Percentiles rank a stretch among this genome's conserved stretches.
Evolutionary conservation across 805 yeast genomes (phyloP).

Genomic region (Scheffersomyces ergatensis): DNA sequence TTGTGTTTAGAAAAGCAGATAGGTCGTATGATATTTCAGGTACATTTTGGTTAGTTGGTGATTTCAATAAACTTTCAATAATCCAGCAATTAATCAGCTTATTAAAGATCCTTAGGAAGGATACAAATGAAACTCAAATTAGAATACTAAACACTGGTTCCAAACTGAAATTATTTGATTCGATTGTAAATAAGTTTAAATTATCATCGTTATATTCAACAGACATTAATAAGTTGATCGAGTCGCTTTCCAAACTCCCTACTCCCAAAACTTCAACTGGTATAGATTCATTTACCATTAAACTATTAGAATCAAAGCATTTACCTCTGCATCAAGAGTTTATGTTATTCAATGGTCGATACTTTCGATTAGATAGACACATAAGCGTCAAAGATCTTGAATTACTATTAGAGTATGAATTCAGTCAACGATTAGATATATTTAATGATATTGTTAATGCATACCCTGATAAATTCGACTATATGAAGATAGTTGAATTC

Average conservation of each 20-base stretch:
- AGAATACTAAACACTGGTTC: constrained; percentile 27
- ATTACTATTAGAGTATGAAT: constrained; percentile 46
- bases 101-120: constrained; percentile 19
- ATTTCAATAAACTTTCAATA: constrained; percentile 39
- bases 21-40: constrained; percentile 43
- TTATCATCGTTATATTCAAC: constrained; percentile 5
- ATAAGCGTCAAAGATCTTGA: constrained; percentile 26
- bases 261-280: neutral
- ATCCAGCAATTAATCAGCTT: constrained; percentile 44
- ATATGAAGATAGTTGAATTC: constrained; percentile 15
- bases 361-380: constrained; percentile 30
- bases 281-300: constrained; percentile 4
- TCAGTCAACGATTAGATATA: constrained; percentile 38
- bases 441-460: constrained; percentile 25
- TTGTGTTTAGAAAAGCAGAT: constrained; percentile 14
- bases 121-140: constrained; percentile 34
- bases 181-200: constrained; percentile 1
- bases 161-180: constrained; percentile 2
- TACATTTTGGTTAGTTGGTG: constrained; percentile 55
- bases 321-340: constrained; percentile 35
- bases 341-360: constrained; percentile 55
- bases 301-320: constrained; percentile 24
- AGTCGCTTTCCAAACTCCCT: constrained; percentile 1
- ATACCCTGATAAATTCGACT: constrained; percentile 22
- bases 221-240: constrained; percentile 8